Evolutionary conservation across 129 eudicot species (phyloP).

Genomic region (Scalesia atractyloides): DNA sequence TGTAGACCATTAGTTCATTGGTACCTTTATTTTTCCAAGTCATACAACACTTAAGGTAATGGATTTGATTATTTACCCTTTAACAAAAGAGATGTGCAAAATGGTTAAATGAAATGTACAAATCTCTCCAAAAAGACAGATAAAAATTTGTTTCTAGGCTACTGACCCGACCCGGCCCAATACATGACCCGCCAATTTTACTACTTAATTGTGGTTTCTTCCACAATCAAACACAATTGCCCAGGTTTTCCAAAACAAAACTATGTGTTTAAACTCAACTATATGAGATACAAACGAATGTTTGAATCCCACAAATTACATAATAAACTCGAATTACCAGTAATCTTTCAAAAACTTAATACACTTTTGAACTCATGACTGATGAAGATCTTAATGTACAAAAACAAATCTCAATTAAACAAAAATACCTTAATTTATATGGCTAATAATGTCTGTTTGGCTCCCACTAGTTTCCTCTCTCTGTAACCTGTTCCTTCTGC

Average conservation of each 20-base stretch:
- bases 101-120: not conserved
- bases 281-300: not conserved
- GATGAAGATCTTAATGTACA: slow-evolving; percentile 29
- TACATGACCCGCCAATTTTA: not conserved
- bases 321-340: not conserved
- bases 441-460: slow-evolving; percentile 24
- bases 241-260: not conserved
- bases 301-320: slow-evolving; percentile 1
- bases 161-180: not conserved
- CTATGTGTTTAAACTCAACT: not conserved
- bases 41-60: too few relatives aligned
- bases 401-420: not conserved
- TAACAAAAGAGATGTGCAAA: too few relatives aligned
- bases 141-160: not conserved
- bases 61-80: too few relatives aligned
- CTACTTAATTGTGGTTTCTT: not conserved
- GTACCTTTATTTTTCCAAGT: too few relatives aligned
- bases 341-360: not conserved
- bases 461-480: slow-evolving; percentile 36
- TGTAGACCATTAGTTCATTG: too few relatives aligned
- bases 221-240: not conserved
- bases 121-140: not conserved
- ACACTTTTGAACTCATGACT: slow-evolving; percentile 30
- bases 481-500: slow-evolving; percentile 50
- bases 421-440: slow-evolving; percentile 29